Conservation (phyloP, 331 rosid species). For the Dryas integrifolia region DNA sequence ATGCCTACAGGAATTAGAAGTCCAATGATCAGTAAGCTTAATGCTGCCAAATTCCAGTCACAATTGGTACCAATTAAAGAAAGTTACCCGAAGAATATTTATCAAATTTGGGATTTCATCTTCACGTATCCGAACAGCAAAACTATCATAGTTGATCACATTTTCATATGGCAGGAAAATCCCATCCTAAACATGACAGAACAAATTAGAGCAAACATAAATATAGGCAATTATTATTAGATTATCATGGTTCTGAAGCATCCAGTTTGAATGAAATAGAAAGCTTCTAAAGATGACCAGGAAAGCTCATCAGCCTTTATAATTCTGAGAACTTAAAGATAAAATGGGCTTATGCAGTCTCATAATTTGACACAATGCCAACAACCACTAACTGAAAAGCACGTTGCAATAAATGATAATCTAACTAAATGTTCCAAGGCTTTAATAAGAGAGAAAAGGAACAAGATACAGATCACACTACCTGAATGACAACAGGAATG, state of each 20-base stretch:
- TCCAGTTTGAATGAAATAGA: neutral
- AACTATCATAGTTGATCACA: constrained; percentile 76
- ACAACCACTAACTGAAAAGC: neutral
- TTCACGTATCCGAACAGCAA: constrained; percentile 77
- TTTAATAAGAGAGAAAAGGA: neutral
- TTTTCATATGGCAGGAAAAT: constrained; percentile 90
- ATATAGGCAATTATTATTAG: neutral
- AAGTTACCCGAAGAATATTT: constrained; percentile 63
- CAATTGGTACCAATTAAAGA: constrained; percentile 1
- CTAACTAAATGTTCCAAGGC: neutral
- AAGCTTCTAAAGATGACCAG: neutral
- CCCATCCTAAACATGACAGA: constrained; percentile 62
- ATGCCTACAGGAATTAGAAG: constrained; percentile 46
- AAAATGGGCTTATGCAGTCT: neutral
- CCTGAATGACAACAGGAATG: constrained; percentile 91
- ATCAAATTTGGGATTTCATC: constrained; percentile 76
- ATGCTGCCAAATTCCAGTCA: constrained; percentile 10
- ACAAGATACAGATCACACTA: constrained; percentile 14
- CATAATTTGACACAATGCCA: neutral
- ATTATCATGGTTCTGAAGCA: neutral
- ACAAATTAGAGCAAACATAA: constrained; percentile 16
- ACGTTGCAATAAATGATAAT: neutral
- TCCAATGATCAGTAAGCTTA: constrained; percentile 28
- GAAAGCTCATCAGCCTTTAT: neutral
- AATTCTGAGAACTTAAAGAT: neutral